Conservation (phyloP, 2,329 filamentous ascomycete species). For the Didymella pinodella region DNA sequence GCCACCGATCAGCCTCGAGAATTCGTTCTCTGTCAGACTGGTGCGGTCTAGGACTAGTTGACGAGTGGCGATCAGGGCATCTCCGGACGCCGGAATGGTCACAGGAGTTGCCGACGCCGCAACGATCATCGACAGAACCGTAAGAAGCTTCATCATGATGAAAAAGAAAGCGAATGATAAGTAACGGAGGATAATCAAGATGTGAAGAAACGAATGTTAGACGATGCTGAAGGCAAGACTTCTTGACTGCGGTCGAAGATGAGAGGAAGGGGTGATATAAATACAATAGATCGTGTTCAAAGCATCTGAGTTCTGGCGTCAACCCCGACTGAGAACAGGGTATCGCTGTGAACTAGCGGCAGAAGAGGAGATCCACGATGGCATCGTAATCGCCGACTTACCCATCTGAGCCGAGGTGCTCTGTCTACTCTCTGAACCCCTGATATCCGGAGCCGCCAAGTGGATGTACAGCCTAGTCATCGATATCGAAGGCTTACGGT, state of each 20-base stretch:
- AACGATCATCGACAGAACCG: not conserved
- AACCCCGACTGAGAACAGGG: not conserved
- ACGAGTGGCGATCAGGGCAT: not conserved
- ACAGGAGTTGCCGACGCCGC: not conserved
- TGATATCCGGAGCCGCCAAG: not conserved
- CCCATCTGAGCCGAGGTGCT: not conserved
- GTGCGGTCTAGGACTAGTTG: not conserved
- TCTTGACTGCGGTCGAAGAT: not conserved
- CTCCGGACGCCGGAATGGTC: not conserved
- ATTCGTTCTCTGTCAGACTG: not conserved
- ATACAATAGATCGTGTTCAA: not conserved
- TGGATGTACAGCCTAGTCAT: not conserved
- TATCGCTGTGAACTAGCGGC: not conserved
- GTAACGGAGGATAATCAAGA: not conserved
- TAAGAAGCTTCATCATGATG: not conserved
- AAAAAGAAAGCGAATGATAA: not conserved
- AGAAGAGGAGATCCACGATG: not conserved
- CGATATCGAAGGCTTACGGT: not conserved
- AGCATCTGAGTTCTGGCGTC: not conserved
- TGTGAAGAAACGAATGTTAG: not conserved
- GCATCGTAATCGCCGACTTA: not conserved
- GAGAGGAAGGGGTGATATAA: not conserved
- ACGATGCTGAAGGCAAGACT: too few relatives aligned
- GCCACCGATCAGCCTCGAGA: not conserved
- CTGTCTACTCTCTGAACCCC: not conserved